Percentiles rank a stretch among this genome's conserved stretches.
phyloP scores from a whole-genome alignment of 805 yeast species.

The Nakazawaea holstii region DNA sequence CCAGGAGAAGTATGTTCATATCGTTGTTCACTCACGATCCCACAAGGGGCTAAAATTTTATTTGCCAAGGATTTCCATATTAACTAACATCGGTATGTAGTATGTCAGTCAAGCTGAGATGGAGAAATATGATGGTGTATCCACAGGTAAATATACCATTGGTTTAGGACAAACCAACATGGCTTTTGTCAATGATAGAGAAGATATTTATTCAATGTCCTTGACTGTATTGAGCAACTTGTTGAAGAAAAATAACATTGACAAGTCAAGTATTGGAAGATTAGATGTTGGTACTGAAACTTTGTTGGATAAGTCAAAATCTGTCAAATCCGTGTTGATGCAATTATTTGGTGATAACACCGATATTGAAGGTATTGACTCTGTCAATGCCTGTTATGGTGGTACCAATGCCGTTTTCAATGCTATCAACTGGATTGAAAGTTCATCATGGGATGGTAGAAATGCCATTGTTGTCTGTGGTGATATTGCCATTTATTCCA shows the following conservation, averaged over 20 bases:
- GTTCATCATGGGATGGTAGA: slow-evolving; percentile 96
- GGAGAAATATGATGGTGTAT: slow-evolving; percentile 78
- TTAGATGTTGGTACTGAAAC: slow-evolving; percentile 99
- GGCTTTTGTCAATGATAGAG: slow-evolving; percentile 96
- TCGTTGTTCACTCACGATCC: neutral
- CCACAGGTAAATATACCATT: slow-evolving; percentile 95
- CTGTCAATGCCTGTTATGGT: slow-evolving; percentile 96
- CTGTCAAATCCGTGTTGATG: slow-evolving; percentile 93
- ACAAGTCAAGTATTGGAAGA: slow-evolving; percentile 79
- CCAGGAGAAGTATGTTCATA: slow-evolving; percentile 57
- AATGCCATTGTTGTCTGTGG: slow-evolving; percentile 96
- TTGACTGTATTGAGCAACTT: slow-evolving; percentile 80
- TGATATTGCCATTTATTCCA: slow-evolving; percentile 94
- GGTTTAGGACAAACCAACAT: slow-evolving; percentile 98
- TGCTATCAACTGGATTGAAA: slow-evolving; percentile 93
- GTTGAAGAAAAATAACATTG: slow-evolving; percentile 76
- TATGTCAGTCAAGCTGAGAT: slow-evolving; percentile 84
- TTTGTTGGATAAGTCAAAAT: slow-evolving; percentile 91
- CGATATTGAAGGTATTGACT: slow-evolving; percentile 95
- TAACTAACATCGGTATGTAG: slow-evolving; percentile 19
- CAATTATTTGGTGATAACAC: slow-evolving; percentile 84
- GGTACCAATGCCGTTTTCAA: slow-evolving; percentile 95
- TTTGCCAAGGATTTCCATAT: neutral
- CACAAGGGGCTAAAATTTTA: neutral
- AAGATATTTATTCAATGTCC: slow-evolving; percentile 92